A percentile compares a stretch with the other conserved stretches of the same genome.
These are phyloP conservation scores for Melocanna baccifera DNA, from an alignment of 176 grass and related monocot genomes.

Conservation along the genomic window DNA sequence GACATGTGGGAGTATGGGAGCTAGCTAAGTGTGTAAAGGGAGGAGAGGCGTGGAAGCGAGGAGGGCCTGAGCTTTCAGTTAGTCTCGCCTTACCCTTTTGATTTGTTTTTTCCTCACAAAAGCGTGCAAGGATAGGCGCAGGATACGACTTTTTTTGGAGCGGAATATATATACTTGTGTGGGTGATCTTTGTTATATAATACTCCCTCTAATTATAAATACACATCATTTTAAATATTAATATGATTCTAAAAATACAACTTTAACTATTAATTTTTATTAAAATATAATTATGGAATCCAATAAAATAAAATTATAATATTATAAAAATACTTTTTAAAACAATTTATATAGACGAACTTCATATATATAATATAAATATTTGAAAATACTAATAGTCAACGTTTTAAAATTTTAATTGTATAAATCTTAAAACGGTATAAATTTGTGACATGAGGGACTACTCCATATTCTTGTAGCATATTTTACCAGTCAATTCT, in stretches of 20 bases:
- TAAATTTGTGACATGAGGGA: too few relatives aligned
- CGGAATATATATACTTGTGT: slow-evolving; percentile 31
- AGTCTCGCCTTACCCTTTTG: slow-evolving; percentile 23
- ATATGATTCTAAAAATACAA: accelerated
- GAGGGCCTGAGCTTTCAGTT: slow-evolving; percentile 38
- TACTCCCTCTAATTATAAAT: not conserved
- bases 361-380: too few relatives aligned
- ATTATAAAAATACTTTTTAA: too few relatives aligned
- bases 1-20: slow-evolving; percentile 35
- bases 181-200: slow-evolving; percentile 16
- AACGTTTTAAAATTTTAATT: too few relatives aligned
- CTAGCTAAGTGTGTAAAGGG: slow-evolving; percentile 43
- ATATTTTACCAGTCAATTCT: slow-evolving; percentile 3
- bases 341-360: too few relatives aligned
- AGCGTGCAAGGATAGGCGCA: slow-evolving; percentile 33
- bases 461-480: not conserved
- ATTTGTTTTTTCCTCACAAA: slow-evolving; percentile 30
- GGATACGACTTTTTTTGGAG: slow-evolving; percentile 44
- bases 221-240: too few relatives aligned
- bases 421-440: too few relatives aligned
- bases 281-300: too few relatives aligned
- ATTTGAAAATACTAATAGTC: too few relatives aligned
- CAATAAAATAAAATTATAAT: too few relatives aligned
- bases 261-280: too few relatives aligned
- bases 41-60: slow-evolving; percentile 39